These are phyloP conservation scores for Metschnikowia continentalis DNA, from an alignment of 805 yeast genomes.

Conservation along the genomic window DNA sequence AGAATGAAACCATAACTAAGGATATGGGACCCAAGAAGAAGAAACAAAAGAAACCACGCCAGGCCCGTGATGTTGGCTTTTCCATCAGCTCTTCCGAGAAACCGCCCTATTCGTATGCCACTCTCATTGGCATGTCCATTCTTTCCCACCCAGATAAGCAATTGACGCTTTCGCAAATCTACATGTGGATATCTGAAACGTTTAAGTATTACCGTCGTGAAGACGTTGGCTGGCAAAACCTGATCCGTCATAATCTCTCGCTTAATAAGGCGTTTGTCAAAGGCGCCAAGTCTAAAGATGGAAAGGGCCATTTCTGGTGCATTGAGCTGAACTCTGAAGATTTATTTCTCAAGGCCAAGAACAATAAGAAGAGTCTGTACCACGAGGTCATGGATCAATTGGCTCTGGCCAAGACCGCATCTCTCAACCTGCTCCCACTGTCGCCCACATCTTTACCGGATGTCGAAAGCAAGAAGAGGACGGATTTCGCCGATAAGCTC, in stretches of 20 bases:
- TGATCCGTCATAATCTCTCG: constrained; percentile 90
- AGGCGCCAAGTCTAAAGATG: constrained; percentile 85
- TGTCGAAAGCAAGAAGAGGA: constrained; percentile 6
- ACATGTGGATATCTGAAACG: constrained; percentile 85
- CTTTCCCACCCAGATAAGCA: constrained; percentile 61
- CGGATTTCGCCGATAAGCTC: neutral
- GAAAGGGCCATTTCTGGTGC: constrained; percentile 92
- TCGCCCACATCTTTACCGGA: constrained; percentile 13
- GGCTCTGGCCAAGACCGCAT: constrained; percentile 9
- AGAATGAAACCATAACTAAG: neutral
- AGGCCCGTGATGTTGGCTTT: constrained; percentile 31
- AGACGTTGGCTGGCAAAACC: constrained; percentile 96
- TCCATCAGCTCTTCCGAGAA: constrained; percentile 56
- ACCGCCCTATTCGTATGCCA: constrained; percentile 94
- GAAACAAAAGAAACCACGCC: constrained; percentile 26
- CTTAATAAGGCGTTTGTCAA: constrained; percentile 90
- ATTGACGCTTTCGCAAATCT: constrained; percentile 60
- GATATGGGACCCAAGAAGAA: constrained; percentile 15
- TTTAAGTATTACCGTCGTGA: constrained; percentile 78
- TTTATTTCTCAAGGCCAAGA: constrained; percentile 66
- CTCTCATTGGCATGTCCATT: constrained; percentile 89
- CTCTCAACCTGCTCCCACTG: constrained; percentile 13
- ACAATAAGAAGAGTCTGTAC: constrained; percentile 41
- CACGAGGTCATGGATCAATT: constrained; percentile 44
- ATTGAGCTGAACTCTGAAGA: constrained; percentile 79